Evolutionary conservation across 2,329 filamentous ascomycete genomes (phyloP).

Genomic region (Hysterium pulicare): DNA sequence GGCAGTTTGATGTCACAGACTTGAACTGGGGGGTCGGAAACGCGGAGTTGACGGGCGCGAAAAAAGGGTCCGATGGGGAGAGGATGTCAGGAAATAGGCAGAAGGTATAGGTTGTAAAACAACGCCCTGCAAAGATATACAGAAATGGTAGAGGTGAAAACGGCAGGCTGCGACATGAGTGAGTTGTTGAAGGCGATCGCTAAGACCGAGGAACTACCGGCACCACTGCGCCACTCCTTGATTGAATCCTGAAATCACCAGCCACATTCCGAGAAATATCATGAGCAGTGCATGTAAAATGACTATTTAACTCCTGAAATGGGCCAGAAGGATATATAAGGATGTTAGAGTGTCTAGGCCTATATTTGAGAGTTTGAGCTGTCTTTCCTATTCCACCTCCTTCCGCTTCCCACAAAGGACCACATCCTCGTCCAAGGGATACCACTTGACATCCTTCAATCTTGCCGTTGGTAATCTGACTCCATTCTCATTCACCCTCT

Average conservation of each 20-base stretch:
- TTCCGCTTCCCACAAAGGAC: constrained; percentile 69
- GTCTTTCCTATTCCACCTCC: too few relatives aligned
- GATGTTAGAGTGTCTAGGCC: too few relatives aligned
- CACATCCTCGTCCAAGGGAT: constrained; percentile 76
- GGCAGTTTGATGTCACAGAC: too few relatives aligned
- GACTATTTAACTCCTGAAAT: too few relatives aligned
- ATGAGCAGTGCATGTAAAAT: too few relatives aligned
- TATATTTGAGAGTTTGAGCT: too few relatives aligned
- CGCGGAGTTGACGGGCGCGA: neutral
- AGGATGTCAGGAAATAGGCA: neutral
- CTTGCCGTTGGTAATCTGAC: constrained; percentile 57
- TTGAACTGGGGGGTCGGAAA: neutral
- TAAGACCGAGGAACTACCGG: too few relatives aligned
- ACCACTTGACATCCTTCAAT: constrained; percentile 67
- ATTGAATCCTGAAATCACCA: too few relatives aligned
- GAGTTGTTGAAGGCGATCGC: neutral
- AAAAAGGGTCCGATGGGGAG: neutral
- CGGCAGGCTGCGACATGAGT: neutral
- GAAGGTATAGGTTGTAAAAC: neutral
- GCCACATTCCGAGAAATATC: too few relatives aligned
- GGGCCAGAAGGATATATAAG: too few relatives aligned
- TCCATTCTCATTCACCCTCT: constrained; percentile 50
- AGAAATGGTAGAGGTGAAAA: neutral
- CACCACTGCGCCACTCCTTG: too few relatives aligned
- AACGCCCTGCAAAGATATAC: neutral